Evolutionary conservation across 2,329 filamentous ascomycete genomes (phyloP), one percentile per base, ranked within the genome.

Genomic region (Grosmannia clavigera): DNA sequence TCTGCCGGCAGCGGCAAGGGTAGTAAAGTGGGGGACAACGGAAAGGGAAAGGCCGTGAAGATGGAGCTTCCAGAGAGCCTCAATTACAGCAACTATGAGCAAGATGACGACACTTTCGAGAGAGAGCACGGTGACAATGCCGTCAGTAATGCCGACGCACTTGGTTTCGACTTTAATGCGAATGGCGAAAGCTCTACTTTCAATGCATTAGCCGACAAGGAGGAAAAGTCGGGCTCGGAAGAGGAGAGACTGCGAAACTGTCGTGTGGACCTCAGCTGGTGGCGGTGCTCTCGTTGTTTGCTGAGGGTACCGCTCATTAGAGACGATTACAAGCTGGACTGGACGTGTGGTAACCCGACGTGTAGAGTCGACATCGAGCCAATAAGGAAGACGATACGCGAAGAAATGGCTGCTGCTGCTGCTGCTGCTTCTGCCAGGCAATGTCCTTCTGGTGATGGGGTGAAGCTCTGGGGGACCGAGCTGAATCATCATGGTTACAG

Each of bases 281-380:
- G 79, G 78, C 75, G 81, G 43, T 83, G 81, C 69, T 71, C 73
- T 57, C 76, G 76, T 61, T 83, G 81, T 65, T 74, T 83, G 55
- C 65, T 65, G 62, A 71, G 79, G 50, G 74, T 81, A 58, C 64
- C 68, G 58, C 68, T 38, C 14, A 16, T 11, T 14, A 7, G 25
- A 14, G 25, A 22, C 22, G 43, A 78, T 62, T 68, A 70, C 22
- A 67, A 68, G 57, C 62, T 72, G 43, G 73, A 72, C 27, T 81
- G 74, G 65, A 70, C 73, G 52, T 83, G 81, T 67, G 38, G 3
- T 16, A 40, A 40, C 6, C 69, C 71, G 35, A 10, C n/a, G 11
- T 56, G 55, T 38, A 7, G 11, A 4, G 29, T n/a, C 14, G 14
- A 4, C 1, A 56, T 56, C 38, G 55, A 54, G 27, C 16, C 14